Conservation (phyloP, 352 stramenopile species). For the Globisporangium middletonii region DNA sequence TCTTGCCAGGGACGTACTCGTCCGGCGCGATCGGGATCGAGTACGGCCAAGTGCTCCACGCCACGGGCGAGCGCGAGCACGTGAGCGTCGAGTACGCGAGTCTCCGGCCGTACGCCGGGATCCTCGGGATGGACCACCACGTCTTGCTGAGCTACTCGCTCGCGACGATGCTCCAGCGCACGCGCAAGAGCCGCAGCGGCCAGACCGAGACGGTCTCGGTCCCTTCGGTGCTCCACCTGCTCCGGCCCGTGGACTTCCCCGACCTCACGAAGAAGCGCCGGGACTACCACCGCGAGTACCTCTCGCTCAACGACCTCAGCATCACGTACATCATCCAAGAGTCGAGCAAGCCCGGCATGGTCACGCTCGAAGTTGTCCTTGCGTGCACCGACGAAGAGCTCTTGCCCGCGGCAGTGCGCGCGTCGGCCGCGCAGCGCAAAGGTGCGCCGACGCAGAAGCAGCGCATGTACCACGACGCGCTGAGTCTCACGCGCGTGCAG, state of each 20-base stretch:
- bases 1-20: constrained; percentile 40
- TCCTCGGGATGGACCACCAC: constrained; percentile 32
- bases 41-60: constrained; percentile 44
- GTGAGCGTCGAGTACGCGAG: constrained; percentile 47
- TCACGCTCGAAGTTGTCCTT: constrained; percentile 62
- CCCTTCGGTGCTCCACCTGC: constrained; percentile 60
- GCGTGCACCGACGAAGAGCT: constrained; percentile 33
- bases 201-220: constrained; percentile 26
- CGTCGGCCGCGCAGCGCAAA: constrained; percentile 13
- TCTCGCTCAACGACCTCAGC: constrained; percentile 41
- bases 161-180: constrained; percentile 48
- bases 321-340: constrained; percentile 77
- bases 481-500: constrained; percentile 52
- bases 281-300: constrained; percentile 28
- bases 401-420: not conserved
- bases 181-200: constrained; percentile 33
- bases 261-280: constrained; percentile 23
- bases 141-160: constrained; percentile 63
- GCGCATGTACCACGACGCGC: constrained; percentile 41
- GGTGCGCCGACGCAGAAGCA: constrained; percentile 27
- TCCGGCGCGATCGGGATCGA: constrained; percentile 32
- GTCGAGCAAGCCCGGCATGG: constrained; percentile 13
- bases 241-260: constrained; percentile 36
- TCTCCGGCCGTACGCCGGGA: constrained; percentile 28
- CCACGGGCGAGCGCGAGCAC: constrained; percentile 62